Percentiles rank a stretch among this genome's conserved stretches.
These are phyloP conservation scores for Didymella sp. DNA, from an alignment of 2,329 filamentous ascomycete species.

Conservation along the genomic window DNA sequence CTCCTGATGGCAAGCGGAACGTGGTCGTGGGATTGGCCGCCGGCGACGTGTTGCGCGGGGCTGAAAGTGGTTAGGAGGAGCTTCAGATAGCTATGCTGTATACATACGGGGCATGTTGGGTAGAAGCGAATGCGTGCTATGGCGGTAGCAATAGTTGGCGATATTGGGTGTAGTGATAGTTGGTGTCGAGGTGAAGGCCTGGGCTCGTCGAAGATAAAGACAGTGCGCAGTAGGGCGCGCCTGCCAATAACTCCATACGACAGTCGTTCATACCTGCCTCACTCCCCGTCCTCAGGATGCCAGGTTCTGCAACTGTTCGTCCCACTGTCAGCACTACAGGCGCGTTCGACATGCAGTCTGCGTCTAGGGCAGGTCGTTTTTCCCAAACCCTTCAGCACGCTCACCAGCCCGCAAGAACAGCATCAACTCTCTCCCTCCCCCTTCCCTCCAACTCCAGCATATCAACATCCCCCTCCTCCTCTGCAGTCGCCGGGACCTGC, in stretches of 20 bases:
- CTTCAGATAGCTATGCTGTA: no score
- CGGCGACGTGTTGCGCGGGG: background rate
- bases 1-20: background rate
- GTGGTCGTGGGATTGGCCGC: background rate
- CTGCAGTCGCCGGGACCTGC: conserved; percentile 37
- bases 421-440: conserved; percentile 35
- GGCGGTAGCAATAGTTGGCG: background rate
- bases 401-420: conserved; percentile 37
- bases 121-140: conserved; percentile 1
- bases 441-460: conserved; percentile 29
- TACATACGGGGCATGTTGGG: conserved; percentile 1
- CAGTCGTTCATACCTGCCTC: background rate
- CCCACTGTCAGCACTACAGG: no score
- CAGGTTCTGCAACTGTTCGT: no score
- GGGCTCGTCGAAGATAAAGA: background rate
- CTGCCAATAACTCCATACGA: background rate
- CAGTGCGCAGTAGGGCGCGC: background rate
- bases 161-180: background rate
- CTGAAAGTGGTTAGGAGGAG: background rate
- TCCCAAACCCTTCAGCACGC: no score
- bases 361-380: no score
- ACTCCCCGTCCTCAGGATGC: no score
- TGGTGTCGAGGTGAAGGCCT: background rate
- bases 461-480: conserved; percentile 33
- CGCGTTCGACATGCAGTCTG: no score